A percentile compares a stretch with the other conserved stretches of the same genome.
Evolutionary conservation across 1,284 basidiomycete genomes (phyloP).

Genomic region (Leccinum pachyderme): DNA sequence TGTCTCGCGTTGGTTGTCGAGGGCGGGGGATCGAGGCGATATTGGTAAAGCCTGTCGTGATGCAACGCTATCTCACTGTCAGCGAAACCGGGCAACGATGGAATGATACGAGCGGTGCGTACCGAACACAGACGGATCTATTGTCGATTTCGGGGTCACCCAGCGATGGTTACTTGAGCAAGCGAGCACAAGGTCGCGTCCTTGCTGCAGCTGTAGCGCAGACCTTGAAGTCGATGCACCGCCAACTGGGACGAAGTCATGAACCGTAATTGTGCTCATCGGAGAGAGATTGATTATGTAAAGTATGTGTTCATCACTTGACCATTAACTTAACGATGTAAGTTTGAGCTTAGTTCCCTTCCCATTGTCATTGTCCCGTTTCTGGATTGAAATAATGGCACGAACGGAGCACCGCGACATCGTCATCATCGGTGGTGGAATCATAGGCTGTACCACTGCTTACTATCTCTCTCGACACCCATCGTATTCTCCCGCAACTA

Average conservation of each 20-base stretch:
- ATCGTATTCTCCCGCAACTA: conserved; percentile 38
- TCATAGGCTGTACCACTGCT: conserved; percentile 83
- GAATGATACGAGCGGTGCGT: conserved; percentile 8
- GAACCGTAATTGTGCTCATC: conserved; percentile 18
- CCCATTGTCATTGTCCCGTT: not conserved
- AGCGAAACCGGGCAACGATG: conserved; percentile 2
- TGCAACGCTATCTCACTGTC: conserved; percentile 18
- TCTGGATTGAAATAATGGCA: conserved; percentile 12
- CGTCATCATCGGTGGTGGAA: conserved; percentile 59
- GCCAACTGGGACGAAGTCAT: conserved; percentile 21
- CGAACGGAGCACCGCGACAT: conserved; percentile 29
- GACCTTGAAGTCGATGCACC: not conserved
- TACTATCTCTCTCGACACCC: conserved; percentile 72
- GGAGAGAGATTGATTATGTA: conserved; percentile 6
- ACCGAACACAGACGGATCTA: conserved; percentile 24
- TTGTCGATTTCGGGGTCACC: conserved; percentile 16
- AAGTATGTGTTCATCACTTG: not conserved
- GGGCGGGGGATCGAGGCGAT: conserved; percentile 21
- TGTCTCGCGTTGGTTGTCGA: not conserved
- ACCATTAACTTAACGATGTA: not conserved
- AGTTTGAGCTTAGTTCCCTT: not conserved
- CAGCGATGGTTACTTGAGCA: conserved; percentile 15
- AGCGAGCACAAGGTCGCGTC: conserved; percentile 18
- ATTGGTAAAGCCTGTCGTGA: conserved; percentile 23
- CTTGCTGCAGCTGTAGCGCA: conserved; percentile 15